Base-by-base conservation (phyloP, 495 filamentous ascomycete species). In the Extremus antarcticus region DNA sequence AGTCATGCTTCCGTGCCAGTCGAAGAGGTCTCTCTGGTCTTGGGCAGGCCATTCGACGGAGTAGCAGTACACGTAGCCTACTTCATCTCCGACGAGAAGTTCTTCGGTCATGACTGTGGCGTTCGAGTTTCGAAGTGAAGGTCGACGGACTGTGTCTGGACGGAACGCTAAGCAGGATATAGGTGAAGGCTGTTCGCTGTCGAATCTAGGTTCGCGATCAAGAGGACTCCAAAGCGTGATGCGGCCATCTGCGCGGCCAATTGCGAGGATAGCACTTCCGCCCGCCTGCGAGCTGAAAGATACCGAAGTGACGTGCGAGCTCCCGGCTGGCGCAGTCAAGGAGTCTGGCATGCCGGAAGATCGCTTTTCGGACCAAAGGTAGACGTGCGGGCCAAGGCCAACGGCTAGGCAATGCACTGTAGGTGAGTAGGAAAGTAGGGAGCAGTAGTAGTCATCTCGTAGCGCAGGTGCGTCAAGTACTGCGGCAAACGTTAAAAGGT, bases 391-490 rank as follows among this genome's bases (percentile, higher is more conserved):
- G n/a, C 79, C 79, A 15, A 97, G 78, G 0, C 88, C 92, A 16
- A 95, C 87, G 39, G 90, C 94, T 32, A 98, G 78, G 15, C 83
- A 85, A 29, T 85, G 78, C 32, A 78, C 76, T 8, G 77, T 83
- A 21, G 74, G 68, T 1, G 83, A 94, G 67, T 96, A 97, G 7
- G 92, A 88, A 48, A 98, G 76, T 8, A 89, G 76, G 0, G 90
- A 90, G 69, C 90, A 96, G 65, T 98, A 98, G 62, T 89, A 98
- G 67, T 98, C 94, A 66, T 98, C 92, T 24, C 88, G 78, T 46
- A 97, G 76, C 22, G 79, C 77, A 1, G 91, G 90, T 2, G 92
- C 92, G 71, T 95, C 88, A 15, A 98, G 72, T 2, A 95, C 89
- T 68, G 29, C 53, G 13, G 29, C 29, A 35, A 7, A 13, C 7